Conservation (phyloP, 345 rosid species). For the Acer negundo region DNA sequence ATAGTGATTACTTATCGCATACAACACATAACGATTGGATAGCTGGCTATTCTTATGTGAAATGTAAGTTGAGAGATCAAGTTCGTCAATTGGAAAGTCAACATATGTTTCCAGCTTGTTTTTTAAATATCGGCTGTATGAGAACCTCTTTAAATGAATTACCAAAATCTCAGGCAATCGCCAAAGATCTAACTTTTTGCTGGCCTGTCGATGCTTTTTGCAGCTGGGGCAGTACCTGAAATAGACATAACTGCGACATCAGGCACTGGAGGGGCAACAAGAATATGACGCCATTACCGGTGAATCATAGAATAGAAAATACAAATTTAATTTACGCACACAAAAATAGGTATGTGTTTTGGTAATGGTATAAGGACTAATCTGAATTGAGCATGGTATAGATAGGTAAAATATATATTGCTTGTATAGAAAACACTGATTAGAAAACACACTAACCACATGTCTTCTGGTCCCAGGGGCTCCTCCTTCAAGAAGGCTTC, state of each 20-base stretch:
- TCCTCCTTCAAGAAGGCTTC: slow-evolving; percentile 77
- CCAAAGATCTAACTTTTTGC: slow-evolving; percentile 77
- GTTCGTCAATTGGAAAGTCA: slow-evolving; percentile 62
- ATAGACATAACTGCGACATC: slow-evolving; percentile 12
- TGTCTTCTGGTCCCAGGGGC: slow-evolving; percentile 78
- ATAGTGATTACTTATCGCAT: slow-evolving; percentile 65
- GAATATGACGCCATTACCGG: neutral
- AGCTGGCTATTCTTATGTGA: slow-evolving; percentile 34
- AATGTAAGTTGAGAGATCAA: slow-evolving; percentile 59
- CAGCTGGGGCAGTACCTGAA: slow-evolving; percentile 70
- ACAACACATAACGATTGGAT: slow-evolving; percentile 44
- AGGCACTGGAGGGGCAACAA: neutral
- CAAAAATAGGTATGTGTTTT: neutral
- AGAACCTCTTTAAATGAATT: slow-evolving; percentile 71
- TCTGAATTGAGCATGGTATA: neutral
- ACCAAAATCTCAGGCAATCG: slow-evolving; percentile 68
- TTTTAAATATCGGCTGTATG: slow-evolving; percentile 53
- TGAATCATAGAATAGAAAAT: neutral
- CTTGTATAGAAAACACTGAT: neutral
- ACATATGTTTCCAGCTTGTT: slow-evolving; percentile 70
- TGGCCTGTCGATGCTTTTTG: slow-evolving; percentile 63
- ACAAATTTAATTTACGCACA: neutral
- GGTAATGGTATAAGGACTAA: neutral
- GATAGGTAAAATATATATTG: neutral
- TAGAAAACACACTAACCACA: slow-evolving; percentile 54